Base-by-base conservation (phyloP, 306 rosid species). In the Acacia confusa region DNA sequence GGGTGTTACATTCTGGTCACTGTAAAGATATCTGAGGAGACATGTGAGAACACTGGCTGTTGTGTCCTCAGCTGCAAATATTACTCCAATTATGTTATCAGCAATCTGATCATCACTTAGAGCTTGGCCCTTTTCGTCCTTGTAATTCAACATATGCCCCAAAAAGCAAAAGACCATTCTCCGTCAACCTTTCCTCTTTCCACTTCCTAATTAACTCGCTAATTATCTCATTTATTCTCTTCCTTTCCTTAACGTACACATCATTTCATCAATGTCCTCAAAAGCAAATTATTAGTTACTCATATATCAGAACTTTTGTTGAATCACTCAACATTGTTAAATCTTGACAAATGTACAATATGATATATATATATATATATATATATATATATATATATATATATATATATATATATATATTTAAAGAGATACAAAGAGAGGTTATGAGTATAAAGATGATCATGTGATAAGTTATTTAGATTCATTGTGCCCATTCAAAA, bases 41-140 rank as follows among this genome's bases (percentile, higher is more conserved):
- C 98, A 94, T 7, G 98, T 94, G 13, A 92, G 84, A 30, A 78
- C 90, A 87, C 94, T 94, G 9, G 98, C 98, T 28, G 97, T 94
- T n/a, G 98, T 94, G 84, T 94, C 98, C 72, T 91, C 94, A 58
- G 98, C 98, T 22, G 98, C 98, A 84, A 94, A 94, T 47, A 94
- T 78, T 24, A 92, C 97, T 43, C 98, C 98, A 70, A 92, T 91
- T n/a, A 91, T 86, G 80, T 94, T 94, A 86, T 94, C 98, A 20
- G 94, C 90, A 20, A 92, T 90, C 82, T 94, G 92, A 7, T 90
- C 93, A 66, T 89, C 90, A 1, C 41, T 90, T 32, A 91, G 73
- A 41, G 86, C 92, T 57, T 83, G 47, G 9, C 92, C 89, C 55
- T 84, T 85, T 65, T 86, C 92, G 69, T 87, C 91, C 83, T 83